These are phyloP conservation scores for Aspergillus uvarum DNA, from an alignment of 2,329 filamentous ascomycete species.

Conservation along the genomic window DNA sequence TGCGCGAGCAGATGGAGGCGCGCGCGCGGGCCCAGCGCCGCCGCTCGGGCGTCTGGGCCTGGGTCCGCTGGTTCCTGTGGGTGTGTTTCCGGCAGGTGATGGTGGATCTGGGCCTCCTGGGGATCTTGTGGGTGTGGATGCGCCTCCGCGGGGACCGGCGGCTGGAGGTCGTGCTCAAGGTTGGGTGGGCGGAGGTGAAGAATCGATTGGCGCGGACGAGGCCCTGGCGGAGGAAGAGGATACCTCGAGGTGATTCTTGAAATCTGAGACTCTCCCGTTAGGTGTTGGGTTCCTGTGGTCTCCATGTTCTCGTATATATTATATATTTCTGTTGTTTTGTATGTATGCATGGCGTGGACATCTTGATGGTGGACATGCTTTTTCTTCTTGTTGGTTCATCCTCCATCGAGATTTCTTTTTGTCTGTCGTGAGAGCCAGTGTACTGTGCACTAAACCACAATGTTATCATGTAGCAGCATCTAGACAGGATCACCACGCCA, in stretches of 20 bases:
- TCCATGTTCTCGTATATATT: slow-evolving; percentile 1
- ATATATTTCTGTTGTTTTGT: slow-evolving; percentile 20
- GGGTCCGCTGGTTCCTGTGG: slow-evolving; percentile 72
- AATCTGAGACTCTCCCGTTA: neutral
- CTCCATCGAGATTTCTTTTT: neutral
- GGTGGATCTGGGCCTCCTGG: slow-evolving; percentile 62
- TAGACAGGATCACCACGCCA: no score
- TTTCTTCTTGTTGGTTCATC: slow-evolving; percentile 8
- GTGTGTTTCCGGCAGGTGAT: slow-evolving; percentile 69
- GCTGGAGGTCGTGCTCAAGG: slow-evolving; percentile 40
- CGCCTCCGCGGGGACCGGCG: slow-evolving; percentile 44
- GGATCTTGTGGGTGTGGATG: slow-evolving; percentile 42
- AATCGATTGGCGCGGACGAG: slow-evolving; percentile 31
- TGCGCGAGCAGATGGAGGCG: slow-evolving; percentile 84
- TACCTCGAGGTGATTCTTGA: neutral
- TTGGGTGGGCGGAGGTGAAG: slow-evolving; percentile 36
- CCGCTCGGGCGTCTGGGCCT: slow-evolving; percentile 64
- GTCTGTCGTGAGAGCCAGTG: neutral
- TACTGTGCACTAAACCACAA: neutral
- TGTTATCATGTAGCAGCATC: no score
- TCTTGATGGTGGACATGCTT: slow-evolving; percentile 23
- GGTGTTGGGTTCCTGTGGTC: neutral
- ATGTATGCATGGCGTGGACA: neutral
- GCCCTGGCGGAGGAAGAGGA: slow-evolving; percentile 18
- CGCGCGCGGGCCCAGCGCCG: slow-evolving; percentile 70